Percentiles rank a stretch among this genome's conserved stretches.
These are phyloP conservation scores for Hyaloscypha bicolor DNA, from an alignment of 495 filamentous ascomycete genomes.

Conservation along the genomic window DNA sequence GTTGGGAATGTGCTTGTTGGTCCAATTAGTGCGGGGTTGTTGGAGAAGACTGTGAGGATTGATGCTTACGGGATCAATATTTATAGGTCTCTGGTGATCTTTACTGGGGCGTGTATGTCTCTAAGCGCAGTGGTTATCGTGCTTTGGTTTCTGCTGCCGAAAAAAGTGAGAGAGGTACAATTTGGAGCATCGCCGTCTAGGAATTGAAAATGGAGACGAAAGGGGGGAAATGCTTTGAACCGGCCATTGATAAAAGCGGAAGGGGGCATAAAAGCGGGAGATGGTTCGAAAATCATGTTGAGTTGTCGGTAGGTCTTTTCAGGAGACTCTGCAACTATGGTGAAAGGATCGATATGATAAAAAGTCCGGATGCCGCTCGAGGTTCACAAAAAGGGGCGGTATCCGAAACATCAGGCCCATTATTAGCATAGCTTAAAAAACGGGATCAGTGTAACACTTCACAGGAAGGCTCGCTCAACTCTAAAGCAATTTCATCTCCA, in stretches of 20 bases:
- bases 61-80: constrained; percentile 47
- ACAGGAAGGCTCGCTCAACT: too few species aligned
- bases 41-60: constrained; percentile 38
- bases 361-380: too few species aligned
- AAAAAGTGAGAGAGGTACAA: constrained; percentile 13
- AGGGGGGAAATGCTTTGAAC: not conserved
- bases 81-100: constrained; percentile 56
- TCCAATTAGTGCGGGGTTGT: constrained; percentile 36
- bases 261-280: too few species aligned
- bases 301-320: too few species aligned
- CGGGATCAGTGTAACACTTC: too few species aligned
- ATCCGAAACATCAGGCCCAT: too few species aligned
- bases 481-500: not conserved
- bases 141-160: constrained; percentile 36
- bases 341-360: too few species aligned
- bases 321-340: too few species aligned
- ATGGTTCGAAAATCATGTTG: too few species aligned
- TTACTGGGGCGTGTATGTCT: constrained; percentile 46
- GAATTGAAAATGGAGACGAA: not conserved
- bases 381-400: too few species aligned
- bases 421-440: too few species aligned
- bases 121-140: constrained; percentile 18
- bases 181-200: not conserved
- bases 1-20: constrained; percentile 42
- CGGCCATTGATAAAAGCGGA: too few species aligned